Conservation (phyloP, 2,329 filamentous ascomycete species). For the Albifimbria verrucaria region DNA sequence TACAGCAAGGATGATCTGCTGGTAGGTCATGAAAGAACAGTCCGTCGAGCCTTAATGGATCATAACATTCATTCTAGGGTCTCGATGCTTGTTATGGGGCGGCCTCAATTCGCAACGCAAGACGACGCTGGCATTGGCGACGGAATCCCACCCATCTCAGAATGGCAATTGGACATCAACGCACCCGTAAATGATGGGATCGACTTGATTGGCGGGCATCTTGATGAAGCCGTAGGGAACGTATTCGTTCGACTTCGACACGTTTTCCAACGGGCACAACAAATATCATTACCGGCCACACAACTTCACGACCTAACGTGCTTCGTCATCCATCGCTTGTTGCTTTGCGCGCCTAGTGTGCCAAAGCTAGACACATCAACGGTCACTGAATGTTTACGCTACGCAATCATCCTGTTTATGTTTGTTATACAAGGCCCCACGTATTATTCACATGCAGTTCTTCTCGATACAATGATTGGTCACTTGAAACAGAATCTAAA, state of each 20-base stretch:
- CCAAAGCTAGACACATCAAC: slow-evolving; percentile 11
- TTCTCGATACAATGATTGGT: slow-evolving; percentile 14
- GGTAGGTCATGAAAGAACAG: slow-evolving; percentile 32
- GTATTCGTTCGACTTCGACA: slow-evolving; percentile 40
- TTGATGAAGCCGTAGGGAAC: slow-evolving; percentile 30
- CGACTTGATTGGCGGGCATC: slow-evolving; percentile 8
- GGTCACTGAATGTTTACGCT: slow-evolving; percentile 43
- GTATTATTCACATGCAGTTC: slow-evolving; percentile 49
- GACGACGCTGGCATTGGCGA: slow-evolving; percentile 44
- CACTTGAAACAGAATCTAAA: neutral
- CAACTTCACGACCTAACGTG: slow-evolving; percentile 53
- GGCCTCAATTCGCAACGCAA: slow-evolving; percentile 51
- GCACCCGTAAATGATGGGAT: slow-evolving; percentile 1
- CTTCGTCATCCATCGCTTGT: slow-evolving; percentile 49
- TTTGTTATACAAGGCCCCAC: slow-evolving; percentile 51
- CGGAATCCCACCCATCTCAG: slow-evolving; percentile 44
- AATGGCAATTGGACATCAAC: slow-evolving; percentile 40
- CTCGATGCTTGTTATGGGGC: slow-evolving; percentile 51
- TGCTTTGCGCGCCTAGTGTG: slow-evolving; percentile 22
- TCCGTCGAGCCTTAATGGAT: neutral
- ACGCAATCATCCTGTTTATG: slow-evolving; percentile 47
- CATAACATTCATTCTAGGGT: slow-evolving; percentile 37
- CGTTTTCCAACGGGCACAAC: slow-evolving; percentile 34
- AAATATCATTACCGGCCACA: slow-evolving; percentile 29
- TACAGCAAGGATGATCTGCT: slow-evolving; percentile 52